Conservation (phyloP, 192 early-diverging fungal species). For the Pecoramyces ruminantium region DNA sequence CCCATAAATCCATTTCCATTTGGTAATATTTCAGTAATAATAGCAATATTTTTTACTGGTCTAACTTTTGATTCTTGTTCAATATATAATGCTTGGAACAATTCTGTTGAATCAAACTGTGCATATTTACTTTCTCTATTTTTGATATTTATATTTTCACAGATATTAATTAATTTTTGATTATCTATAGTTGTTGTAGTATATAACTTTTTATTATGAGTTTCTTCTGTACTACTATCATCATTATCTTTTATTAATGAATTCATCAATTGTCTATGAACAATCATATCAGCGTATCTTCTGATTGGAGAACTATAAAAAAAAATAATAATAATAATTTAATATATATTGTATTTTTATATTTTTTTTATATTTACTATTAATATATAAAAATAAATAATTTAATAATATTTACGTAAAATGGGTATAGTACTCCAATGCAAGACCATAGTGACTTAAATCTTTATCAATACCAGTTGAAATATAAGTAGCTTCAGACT, state of each 20-base stretch:
- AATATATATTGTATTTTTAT: too few species aligned
- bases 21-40: constrained; percentile 53
- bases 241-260: background rate
- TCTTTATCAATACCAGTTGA: constrained; percentile 32
- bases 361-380: too few species aligned
- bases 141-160: constrained; percentile 44
- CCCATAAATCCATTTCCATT: constrained; percentile 19
- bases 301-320: constrained; percentile 1
- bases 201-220: background rate
- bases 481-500: constrained; percentile 36
- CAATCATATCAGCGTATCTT: constrained; percentile 58
- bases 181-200: constrained; percentile 8
- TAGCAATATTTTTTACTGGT: constrained; percentile 35
- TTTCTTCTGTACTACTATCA: background rate
- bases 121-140: constrained; percentile 58
- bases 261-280: constrained; percentile 41
- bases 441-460: constrained; percentile 57
- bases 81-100: constrained; percentile 61
- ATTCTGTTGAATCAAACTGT: constrained; percentile 55
- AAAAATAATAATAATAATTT: background rate
- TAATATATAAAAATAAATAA: background rate
- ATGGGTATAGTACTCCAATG: constrained; percentile 60
- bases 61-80: constrained; percentile 19
- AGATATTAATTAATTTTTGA: constrained; percentile 12
- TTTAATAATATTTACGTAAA: constrained; percentile 27